Conservation (phyloP, 2,329 filamentous ascomycete genomes). For the Calonectria pseudoreteaudii region DNA sequence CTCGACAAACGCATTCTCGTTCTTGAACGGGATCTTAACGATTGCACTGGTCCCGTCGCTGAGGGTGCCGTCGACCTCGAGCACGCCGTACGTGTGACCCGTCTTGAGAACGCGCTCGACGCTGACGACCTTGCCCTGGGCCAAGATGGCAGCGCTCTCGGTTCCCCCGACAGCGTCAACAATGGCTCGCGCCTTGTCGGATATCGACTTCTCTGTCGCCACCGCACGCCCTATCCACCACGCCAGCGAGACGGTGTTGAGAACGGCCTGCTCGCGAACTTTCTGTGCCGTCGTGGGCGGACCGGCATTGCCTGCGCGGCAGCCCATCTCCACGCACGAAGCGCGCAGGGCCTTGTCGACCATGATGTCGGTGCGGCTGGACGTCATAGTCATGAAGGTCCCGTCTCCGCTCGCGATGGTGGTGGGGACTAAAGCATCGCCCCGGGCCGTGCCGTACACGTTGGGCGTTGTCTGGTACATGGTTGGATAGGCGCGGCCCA, state of each 20-base stretch:
- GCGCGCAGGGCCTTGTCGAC: slow-evolving; percentile 20
- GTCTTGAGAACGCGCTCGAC: slow-evolving; percentile 58
- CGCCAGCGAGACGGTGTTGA: slow-evolving; percentile 51
- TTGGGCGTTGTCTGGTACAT: slow-evolving; percentile 5
- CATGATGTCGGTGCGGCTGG: slow-evolving; percentile 44
- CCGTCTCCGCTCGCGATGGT: slow-evolving; percentile 1
- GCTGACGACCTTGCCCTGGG: slow-evolving; percentile 42
- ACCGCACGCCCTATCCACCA: slow-evolving; percentile 63
- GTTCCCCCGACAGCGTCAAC: slow-evolving; percentile 53
- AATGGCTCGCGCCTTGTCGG: slow-evolving; percentile 51
- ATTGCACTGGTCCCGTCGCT: slow-evolving; percentile 36
- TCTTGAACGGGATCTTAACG: slow-evolving; percentile 67
- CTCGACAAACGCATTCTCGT: slow-evolving; percentile 64
- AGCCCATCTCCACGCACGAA: slow-evolving; percentile 43
- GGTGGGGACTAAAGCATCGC: background rate
- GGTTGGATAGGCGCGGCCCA: background rate
- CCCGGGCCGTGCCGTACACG: background rate
- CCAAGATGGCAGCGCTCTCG: slow-evolving; percentile 35
- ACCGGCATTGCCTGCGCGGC: slow-evolving; percentile 47
- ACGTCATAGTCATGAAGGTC: slow-evolving; percentile 10
- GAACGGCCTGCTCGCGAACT: slow-evolving; percentile 47
- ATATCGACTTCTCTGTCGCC: slow-evolving; percentile 46
- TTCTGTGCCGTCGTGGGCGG: slow-evolving; percentile 45
- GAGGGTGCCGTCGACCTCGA: slow-evolving; percentile 52
- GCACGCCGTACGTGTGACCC: slow-evolving; percentile 55